Evolutionary conservation across 345 rosid species (phyloP).

Genomic region (Camelina sativa): DNA sequence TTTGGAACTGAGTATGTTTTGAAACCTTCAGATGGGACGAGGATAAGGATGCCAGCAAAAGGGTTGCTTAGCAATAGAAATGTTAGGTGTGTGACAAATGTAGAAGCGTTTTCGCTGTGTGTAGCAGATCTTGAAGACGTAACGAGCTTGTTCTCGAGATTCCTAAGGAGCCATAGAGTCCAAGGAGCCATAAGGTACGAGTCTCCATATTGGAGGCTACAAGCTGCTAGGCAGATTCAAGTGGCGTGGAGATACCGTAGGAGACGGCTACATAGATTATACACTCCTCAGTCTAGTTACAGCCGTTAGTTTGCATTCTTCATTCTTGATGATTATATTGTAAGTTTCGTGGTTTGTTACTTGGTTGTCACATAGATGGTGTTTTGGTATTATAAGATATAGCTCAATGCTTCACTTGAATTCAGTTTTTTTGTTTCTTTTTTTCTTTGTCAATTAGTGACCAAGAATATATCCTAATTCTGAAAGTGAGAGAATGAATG

Average conservation of each 20-base stretch:
- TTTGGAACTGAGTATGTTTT: constrained; percentile 14
- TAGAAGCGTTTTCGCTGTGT: constrained; percentile 82
- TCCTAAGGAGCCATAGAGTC: constrained; percentile 67
- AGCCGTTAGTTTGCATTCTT: constrained; percentile 9
- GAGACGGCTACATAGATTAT: constrained; percentile 52
- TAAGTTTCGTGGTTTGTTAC: background rate
- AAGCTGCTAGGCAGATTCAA: constrained; percentile 68
- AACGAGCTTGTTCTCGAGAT: constrained; percentile 66
- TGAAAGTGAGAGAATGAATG: too few species aligned
- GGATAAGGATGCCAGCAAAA: constrained; percentile 52
- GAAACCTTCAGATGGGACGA: constrained; percentile 52
- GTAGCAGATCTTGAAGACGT: constrained; percentile 89
- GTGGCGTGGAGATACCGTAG: constrained; percentile 88
- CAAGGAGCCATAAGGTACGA: constrained; percentile 64
- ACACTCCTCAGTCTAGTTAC: constrained; percentile 27
- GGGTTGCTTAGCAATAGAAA: constrained; percentile 58
- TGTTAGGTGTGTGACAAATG: constrained; percentile 71
- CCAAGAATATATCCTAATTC: too few species aligned
- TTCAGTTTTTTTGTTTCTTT: too few species aligned
- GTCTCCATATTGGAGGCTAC: constrained; percentile 81
- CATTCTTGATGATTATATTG: background rate
- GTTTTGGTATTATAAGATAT: too few species aligned
- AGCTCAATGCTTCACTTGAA: too few species aligned
- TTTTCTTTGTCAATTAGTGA: too few species aligned
- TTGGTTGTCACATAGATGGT: too few species aligned